phyloP scores from a whole-genome alignment of 495 filamentous ascomycete genomes.

The Rhypophila decipiens region DNA sequence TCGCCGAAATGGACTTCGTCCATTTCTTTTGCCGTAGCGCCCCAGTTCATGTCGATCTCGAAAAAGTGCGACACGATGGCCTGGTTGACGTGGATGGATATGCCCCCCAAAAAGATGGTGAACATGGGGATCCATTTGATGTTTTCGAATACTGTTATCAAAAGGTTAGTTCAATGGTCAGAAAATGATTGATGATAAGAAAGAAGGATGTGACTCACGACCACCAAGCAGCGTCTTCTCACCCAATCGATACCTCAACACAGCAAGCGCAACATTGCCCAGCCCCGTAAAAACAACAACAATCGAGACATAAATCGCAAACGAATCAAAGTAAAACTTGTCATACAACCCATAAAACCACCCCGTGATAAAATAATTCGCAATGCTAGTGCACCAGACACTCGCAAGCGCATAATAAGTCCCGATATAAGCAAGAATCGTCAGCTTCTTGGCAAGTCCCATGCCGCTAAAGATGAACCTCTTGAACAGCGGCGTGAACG shows the following conservation, averaged over 20 bases:
- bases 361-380: constrained; percentile 60
- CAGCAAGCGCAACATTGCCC: constrained; percentile 44
- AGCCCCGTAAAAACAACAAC: constrained; percentile 53
- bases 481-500: constrained; percentile 61
- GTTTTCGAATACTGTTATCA: constrained; percentile 45
- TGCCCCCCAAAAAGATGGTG: constrained; percentile 57
- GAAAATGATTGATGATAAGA: background rate
- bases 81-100: constrained; percentile 56
- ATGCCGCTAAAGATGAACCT: constrained; percentile 50
- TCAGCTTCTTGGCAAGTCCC: constrained; percentile 57
- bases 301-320: constrained; percentile 52
- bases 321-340: constrained; percentile 57
- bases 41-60: constrained; percentile 57
- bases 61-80: constrained; percentile 57
- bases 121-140: constrained; percentile 60
- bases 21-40: constrained; percentile 57
- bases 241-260: constrained; percentile 48
- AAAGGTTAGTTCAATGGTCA: background rate
- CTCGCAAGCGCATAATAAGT: constrained; percentile 69
- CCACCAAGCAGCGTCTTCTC: constrained; percentile 31
- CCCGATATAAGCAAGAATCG: constrained; percentile 67
- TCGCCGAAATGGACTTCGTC: constrained; percentile 55
- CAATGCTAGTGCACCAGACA: constrained; percentile 57
- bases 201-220: constrained; percentile 20
- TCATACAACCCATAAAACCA: constrained; percentile 53